Evolutionary conservation across 2,329 filamentous ascomycete species (phyloP).

Genomic region (Fusarium humuli): DNA sequence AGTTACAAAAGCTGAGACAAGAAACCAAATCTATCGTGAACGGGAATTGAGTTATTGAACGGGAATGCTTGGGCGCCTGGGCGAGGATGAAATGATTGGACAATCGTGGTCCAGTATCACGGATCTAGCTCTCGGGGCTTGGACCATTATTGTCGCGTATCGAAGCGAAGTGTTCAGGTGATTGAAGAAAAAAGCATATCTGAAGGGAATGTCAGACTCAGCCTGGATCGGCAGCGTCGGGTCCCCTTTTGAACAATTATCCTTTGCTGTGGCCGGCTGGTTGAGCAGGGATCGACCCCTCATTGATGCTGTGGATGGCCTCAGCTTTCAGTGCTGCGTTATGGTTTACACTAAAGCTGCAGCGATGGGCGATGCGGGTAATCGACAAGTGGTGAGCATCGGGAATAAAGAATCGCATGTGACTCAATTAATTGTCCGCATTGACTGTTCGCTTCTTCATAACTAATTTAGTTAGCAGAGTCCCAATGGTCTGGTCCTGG

Average conservation of each 20-base stretch:
- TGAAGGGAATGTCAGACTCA: background rate
- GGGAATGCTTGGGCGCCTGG: background rate
- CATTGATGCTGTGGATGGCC: background rate
- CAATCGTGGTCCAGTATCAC: background rate
- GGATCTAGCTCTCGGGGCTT: background rate
- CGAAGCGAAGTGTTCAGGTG: background rate
- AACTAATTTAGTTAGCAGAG: background rate
- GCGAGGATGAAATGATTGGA: background rate
- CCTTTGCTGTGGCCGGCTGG: background rate
- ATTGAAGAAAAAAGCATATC: background rate
- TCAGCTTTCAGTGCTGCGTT: background rate
- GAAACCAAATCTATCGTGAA: background rate
- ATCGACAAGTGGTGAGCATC: background rate
- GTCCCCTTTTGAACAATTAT: background rate
- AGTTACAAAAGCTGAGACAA: slow-evolving; percentile 1
- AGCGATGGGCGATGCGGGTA: background rate
- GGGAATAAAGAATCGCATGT: background rate
- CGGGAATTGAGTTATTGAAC: background rate
- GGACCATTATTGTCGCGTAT: background rate
- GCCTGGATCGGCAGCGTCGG: background rate
- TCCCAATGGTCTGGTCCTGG: background rate
- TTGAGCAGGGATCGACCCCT: background rate
- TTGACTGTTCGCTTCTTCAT: background rate
- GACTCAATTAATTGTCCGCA: background rate
- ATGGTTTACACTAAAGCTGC: background rate